Base-by-base conservation (phyloP, 169 alveolate genomes). In the Eimeria brunetti region DNA sequence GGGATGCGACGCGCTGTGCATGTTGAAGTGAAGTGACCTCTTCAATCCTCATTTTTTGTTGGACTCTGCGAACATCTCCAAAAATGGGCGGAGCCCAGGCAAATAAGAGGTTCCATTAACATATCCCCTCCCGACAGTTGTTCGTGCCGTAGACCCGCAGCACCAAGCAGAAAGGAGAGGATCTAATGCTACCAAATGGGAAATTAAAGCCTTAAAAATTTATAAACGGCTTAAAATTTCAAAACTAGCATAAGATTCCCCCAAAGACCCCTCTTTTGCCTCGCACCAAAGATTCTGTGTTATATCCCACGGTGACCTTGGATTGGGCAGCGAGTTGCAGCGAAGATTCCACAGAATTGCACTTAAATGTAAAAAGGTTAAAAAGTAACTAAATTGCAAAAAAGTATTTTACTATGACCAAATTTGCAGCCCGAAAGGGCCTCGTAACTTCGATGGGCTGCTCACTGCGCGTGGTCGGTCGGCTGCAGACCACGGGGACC, bases 1-100 rank as follows among this genome's bases (percentile, higher is more conserved):
- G 99, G 56, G 99, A 97, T 58, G 99, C 99, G 46, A 99, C 98
- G 94, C 99, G 98, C 96, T 95, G 95, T 33, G 97, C 96, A 83
- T 96, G 93, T 71, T 96, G 94, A 73, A 96, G 94, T 64, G 98
- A 97, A n/a, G 94, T 75, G 84, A 97, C 98, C 95, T 97, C 97
- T 30, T 93, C 96, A 76, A 93, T 88, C 53, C 85, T 84, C 97
- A 96, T 92, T 44, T n/a, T 96, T 60, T 0, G 60, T 33, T 4
- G n/a, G 11, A 51, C 27, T 2, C 30, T 46, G 56, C 20, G 38
- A 36, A 81, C 64, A 53, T 2, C 38, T 71, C 53, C 4, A 71
- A 20, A 14, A 60, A 22, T 30, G n/a, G 80, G 80, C 80, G 11
- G 16, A 64, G 16, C 27, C 24, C 3, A 24, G 51, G 16, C 1